These are phyloP conservation scores for Heliosperma pusillum DNA, from an alignment of 148 eudicot genomes.

Conservation along the genomic window DNA sequence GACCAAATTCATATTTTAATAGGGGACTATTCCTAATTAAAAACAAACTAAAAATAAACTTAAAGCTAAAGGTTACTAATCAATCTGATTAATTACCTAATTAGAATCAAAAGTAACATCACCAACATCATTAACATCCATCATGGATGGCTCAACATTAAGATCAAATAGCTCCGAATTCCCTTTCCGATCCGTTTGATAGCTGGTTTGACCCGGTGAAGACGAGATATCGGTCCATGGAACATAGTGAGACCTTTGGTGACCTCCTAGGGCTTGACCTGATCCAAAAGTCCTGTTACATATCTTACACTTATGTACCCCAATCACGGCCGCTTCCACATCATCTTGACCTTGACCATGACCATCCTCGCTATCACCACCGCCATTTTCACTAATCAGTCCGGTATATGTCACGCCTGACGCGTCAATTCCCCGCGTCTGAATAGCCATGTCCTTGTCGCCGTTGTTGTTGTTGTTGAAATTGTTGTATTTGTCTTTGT, in stretches of 20 bases:
- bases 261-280: conserved; percentile 29
- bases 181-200: neutral
- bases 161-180: conserved; percentile 13
- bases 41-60: neutral
- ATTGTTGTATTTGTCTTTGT: conserved; percentile 20
- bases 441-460: neutral
- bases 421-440: neutral
- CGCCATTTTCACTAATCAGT: neutral
- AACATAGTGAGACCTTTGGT: conserved; percentile 23
- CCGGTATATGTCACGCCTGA: neutral
- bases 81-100: conserved; percentile 5
- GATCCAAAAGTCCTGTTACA: conserved; percentile 15
- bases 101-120: conserved; percentile 6
- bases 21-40: neutral
- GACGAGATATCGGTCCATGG: neutral
- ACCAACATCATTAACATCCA: conserved; percentile 3
- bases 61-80: conserved; percentile 7
- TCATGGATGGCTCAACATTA: conserved; percentile 10
- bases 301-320: conserved; percentile 19
- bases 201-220: neutral
- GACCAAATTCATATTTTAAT: neutral
- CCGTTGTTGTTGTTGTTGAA: neutral
- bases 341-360: neutral
- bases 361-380: neutral
- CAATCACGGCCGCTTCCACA: neutral